Conservation (phyloP, 2,329 filamentous ascomycete genomes). For the Drechslerella stenobrocha region DNA sequence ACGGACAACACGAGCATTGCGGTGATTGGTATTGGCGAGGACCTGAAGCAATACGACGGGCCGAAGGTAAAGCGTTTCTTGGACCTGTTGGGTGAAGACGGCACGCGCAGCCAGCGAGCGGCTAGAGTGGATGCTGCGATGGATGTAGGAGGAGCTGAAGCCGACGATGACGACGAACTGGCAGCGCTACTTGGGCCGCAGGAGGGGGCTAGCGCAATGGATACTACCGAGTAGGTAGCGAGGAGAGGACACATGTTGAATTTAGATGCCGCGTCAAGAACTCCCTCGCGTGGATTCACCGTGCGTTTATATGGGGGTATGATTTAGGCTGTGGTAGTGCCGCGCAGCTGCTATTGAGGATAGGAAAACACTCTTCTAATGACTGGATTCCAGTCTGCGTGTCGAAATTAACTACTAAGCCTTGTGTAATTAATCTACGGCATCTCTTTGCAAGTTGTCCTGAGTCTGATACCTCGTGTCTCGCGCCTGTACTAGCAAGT, state of each 20-base stretch:
- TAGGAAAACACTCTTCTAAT: neutral
- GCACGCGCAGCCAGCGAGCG: conserved; percentile 59
- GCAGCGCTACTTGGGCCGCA: conserved; percentile 59
- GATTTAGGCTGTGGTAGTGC: neutral
- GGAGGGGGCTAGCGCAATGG: conserved; percentile 48
- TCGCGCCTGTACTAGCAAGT: no score
- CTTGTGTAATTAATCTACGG: no score
- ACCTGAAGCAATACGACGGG: conserved; percentile 77
- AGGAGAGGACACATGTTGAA: no score
- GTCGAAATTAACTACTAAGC: no score
- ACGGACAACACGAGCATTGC: conserved; percentile 95
- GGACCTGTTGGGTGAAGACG: conserved; percentile 66
- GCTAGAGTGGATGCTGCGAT: conserved; percentile 54
- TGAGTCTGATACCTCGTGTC: no score
- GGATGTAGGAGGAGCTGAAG: conserved; percentile 55
- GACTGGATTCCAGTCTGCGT: no score
- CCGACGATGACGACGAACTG: conserved; percentile 56
- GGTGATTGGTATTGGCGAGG: conserved; percentile 66
- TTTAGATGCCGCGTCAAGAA: no score
- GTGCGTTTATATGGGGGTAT: neutral
- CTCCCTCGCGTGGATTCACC: no score
- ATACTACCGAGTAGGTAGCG: conserved; percentile 52
- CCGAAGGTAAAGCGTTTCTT: conserved; percentile 83
- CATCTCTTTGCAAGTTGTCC: no score
- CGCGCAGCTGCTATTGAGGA: conserved; percentile 5